Conservation (phyloP, 257 asterid genomes). For the Coffea canephora region DNA sequence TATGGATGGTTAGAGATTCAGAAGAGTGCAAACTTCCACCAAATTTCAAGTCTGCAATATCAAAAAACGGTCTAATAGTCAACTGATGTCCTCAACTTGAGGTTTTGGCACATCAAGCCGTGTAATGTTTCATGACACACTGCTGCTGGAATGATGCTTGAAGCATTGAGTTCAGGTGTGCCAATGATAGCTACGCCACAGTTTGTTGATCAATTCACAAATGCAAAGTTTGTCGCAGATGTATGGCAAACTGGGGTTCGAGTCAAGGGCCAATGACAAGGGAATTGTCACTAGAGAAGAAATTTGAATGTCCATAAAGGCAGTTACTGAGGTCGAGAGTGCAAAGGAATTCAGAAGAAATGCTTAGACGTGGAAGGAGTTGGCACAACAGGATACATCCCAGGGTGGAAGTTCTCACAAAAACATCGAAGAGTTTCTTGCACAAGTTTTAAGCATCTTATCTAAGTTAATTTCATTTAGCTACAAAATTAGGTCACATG, state of each 20-base stretch:
- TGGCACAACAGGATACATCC: slow-evolving; percentile 23
- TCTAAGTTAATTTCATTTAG: no score
- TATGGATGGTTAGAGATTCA: slow-evolving; percentile 27
- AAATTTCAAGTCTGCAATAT: slow-evolving; percentile 4
- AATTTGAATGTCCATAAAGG: slow-evolving; percentile 10
- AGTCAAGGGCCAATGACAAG: background rate
- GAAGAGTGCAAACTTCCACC: background rate
- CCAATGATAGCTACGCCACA: slow-evolving; percentile 25
- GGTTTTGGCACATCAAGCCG: slow-evolving; percentile 23
- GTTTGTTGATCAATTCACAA: slow-evolving; percentile 21
- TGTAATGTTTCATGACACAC: slow-evolving; percentile 30
- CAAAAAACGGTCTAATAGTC: slow-evolving; percentile 18
- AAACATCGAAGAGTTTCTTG: slow-evolving; percentile 32
- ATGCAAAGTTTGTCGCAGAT: slow-evolving; percentile 29
- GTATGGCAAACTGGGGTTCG: slow-evolving; percentile 27
- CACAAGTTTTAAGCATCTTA: slow-evolving; percentile 3
- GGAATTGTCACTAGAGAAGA: slow-evolving; percentile 23
- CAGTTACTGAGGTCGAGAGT: slow-evolving; percentile 18
- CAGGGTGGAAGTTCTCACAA: slow-evolving; percentile 39
- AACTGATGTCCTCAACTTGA: slow-evolving; percentile 34
- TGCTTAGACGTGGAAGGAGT: slow-evolving; percentile 14
- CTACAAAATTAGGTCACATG: no score
- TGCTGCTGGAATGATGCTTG: slow-evolving; percentile 31
- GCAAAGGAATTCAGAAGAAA: slow-evolving; percentile 12
- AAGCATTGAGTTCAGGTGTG: slow-evolving; percentile 25